Base-by-base conservation (phyloP, 2,329 filamentous ascomycete genomes). In the Penicillium freii region DNA sequence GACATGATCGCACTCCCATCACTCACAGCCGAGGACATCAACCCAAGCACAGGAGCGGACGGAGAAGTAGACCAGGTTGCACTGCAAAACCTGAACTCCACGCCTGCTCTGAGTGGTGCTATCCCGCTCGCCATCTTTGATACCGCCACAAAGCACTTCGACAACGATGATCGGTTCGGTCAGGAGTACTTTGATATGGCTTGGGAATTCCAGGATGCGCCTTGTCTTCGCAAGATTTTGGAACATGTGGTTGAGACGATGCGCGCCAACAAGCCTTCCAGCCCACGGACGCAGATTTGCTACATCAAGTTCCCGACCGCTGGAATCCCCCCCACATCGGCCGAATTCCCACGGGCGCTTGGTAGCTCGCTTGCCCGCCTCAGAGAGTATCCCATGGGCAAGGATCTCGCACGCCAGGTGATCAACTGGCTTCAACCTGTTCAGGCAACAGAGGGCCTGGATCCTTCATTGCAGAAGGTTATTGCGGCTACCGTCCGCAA, bases 61-160 rank as follows among this genome's bases (percentile, higher is more conserved):
- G 80, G 78, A 62, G 77, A 82, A 70, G 76, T 81, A 54, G 77
- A 85, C 66, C 63, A 79, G 61, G 74, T 78, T 64, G 80, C 81
- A 53, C 78, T 96, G 62, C 81, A 88, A 68, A 86, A 85, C 60
- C 76, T 89, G 17, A 82, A 83, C 38, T 79, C 81, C 56, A 93
- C 92, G 47, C 92, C 93, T 4, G 91, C 91, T 10, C 81, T 97
- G 62, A 90, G 89, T 59, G 94, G 94, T n/a, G 94, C 91, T 17
- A 96, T 99, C 64, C 92, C 94, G 2, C 84, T 92, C 55, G 92
- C 93, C 39, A 90, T 99, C 47, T 97, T 96, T 69, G 91, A 96
- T 68, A 86, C 91, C 23, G 88, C 92, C 6, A 86, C 87, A 77
- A 91, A 89, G 72, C 87, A 96, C 67, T 84, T 89, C 51, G 86